phyloP scores from a whole-genome alignment of 75 land plant genomes.

The Chamaecyparis obtusa region DNA sequence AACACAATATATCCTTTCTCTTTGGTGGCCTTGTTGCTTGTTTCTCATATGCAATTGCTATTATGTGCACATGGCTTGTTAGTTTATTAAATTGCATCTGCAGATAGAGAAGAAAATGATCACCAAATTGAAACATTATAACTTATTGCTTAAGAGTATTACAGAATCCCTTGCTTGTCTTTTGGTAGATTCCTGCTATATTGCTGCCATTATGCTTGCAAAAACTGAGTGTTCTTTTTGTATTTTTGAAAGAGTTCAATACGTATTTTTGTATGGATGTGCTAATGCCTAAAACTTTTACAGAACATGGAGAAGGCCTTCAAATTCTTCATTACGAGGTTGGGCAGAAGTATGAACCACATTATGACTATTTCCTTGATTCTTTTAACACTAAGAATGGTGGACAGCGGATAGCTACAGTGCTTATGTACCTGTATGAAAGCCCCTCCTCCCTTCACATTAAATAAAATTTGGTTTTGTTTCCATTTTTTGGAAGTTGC shows the following conservation, averaged over 20 bases:
- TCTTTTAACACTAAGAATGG: conserved; percentile 88
- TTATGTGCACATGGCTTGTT: neutral
- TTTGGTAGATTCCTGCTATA: conserved; percentile 5
- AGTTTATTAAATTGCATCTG: neutral
- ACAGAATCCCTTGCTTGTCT: neutral
- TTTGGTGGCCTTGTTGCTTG: neutral
- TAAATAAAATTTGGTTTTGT: neutral
- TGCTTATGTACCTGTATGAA: conserved; percentile 88
- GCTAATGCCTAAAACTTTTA: neutral
- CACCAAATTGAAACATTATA: neutral
- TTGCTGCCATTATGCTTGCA: neutral
- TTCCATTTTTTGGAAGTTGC: neutral
- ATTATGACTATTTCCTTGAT: conserved; percentile 91
- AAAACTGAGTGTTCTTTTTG: neutral
- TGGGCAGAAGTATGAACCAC: conserved; percentile 96
- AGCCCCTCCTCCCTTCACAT: neutral
- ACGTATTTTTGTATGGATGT: neutral
- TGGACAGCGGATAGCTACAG: conserved; percentile 91
- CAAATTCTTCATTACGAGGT: conserved; percentile 93
- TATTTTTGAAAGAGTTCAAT: neutral
- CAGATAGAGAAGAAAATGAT: neutral
- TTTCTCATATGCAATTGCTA: neutral
- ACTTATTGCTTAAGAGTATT: neutral
- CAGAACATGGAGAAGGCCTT: conserved; percentile 97
- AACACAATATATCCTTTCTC: neutral